Base-by-base conservation (phyloP, 2,329 filamentous ascomycete genomes). In the Claviceps sp. region DNA sequence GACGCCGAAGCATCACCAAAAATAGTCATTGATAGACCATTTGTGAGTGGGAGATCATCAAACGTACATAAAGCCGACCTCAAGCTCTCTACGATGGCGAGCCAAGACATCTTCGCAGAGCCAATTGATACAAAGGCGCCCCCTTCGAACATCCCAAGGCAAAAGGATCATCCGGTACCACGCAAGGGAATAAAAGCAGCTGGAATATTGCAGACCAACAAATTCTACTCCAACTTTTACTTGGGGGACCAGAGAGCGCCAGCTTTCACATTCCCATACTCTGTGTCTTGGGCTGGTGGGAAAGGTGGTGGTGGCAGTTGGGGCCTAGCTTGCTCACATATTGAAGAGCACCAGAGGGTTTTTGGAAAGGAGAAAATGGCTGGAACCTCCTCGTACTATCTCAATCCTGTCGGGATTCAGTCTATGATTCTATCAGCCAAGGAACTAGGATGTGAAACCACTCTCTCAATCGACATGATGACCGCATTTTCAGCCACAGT, bases 201-300 rank as follows among this genome's bases (percentile, higher is more conserved):
- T 1, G 63, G 64, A 0, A 79, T 83, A 3, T 68, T 87, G 45
- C 72, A 79, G 48, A 91, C 86, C 23, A 91, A 90, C 71, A 90
- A 87, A 61, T 90, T 89, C 64, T 88, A 86, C 59, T 76, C 83
- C 58, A 93, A 93, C 60, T 80, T 93, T 56, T 88, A 88, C 64
- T 72, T 96, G 0, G 85, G 82, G 4, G 75, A 75, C 44, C 88
- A 95, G 64, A 78, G 73, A 4, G 76, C 77, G 6, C 77, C 83
- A 0, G 75, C 82, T 0, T 95, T 84, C 68, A 83, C 85, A 0
- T 83, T 89, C 61, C 90, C 86, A 1, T 90, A 89, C 62, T 78
- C 79, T 2, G 62, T 90, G 17, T 68, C 76, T 17, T 89, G 85
- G 83, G 75, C 76, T 3, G 80, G 78, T 56, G 85, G 85, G 1